These are phyloP conservation scores for Scenedesmus sp. DNA, from an alignment of 163 green algal genomes.

Conservation along the genomic window DNA sequence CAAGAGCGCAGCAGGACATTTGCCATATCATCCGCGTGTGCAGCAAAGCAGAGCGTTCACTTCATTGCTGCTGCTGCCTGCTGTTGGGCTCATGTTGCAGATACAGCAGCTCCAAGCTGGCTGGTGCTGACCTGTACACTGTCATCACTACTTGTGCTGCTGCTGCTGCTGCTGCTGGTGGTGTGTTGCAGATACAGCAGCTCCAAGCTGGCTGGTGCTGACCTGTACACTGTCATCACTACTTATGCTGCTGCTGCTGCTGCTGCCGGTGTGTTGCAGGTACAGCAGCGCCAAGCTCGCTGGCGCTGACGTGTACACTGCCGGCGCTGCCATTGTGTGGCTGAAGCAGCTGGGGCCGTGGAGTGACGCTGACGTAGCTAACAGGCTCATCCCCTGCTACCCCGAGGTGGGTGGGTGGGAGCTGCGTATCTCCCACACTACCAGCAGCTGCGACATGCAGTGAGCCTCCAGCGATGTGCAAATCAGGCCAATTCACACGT, in stretches of 20 bases:
- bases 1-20: too few relatives aligned
- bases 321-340: slow-evolving; percentile 36
- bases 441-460: background rate
- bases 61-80: background rate
- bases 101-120: background rate
- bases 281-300: slow-evolving; percentile 16
- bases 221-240: too few relatives aligned
- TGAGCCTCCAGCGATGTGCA: too few relatives aligned
- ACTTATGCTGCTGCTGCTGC: background rate
- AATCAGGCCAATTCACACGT: too few relatives aligned
- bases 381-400: slow-evolving; percentile 45
- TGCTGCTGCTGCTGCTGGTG: background rate
- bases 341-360: slow-evolving; percentile 49
- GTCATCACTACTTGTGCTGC: background rate
- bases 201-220: background rate
- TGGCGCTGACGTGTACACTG: slow-evolving; percentile 28
- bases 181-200: background rate
- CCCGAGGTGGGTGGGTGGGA: background rate
- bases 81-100: background rate
- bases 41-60: background rate
- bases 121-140: too few relatives aligned
- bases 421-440: background rate
- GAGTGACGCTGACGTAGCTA: slow-evolving; percentile 19
- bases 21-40: background rate
- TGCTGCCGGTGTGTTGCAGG: background rate